Conservation (phyloP, 371 early-diverging fungal genomes). For the Paraphysoderma sedebokerense region DNA sequence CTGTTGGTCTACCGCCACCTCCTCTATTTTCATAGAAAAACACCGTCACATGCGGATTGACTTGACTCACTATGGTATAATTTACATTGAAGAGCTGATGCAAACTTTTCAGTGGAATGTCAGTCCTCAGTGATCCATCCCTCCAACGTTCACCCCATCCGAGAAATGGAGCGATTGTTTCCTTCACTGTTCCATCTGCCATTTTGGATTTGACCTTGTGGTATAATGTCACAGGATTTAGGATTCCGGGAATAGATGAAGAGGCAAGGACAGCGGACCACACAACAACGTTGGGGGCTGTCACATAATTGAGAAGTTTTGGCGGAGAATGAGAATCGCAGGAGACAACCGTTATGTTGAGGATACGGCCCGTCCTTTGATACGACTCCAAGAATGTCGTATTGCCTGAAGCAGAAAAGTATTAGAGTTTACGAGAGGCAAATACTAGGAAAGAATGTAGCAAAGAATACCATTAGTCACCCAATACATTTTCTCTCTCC, state of each 20-base stretch:
- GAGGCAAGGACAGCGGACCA: conserved; percentile 71
- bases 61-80: conserved; percentile 74
- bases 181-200: neutral
- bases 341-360: conserved; percentile 72
- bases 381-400: conserved; percentile 57
- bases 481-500: conserved; percentile 7
- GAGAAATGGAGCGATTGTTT: conserved; percentile 38
- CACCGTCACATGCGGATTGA: conserved; percentile 74
- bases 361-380: conserved; percentile 64
- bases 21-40: conserved; percentile 70
- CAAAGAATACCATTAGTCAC: conserved; percentile 9
- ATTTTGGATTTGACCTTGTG: conserved; percentile 46
- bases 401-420: conserved; percentile 38
- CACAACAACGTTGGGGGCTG: conserved; percentile 74
- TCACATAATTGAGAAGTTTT: conserved; percentile 69
- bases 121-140: conserved; percentile 73
- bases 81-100: conserved; percentile 68
- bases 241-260: conserved; percentile 53
- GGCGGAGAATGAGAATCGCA: conserved; percentile 60
- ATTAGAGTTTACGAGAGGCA: conserved; percentile 27
- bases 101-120: conserved; percentile 46
- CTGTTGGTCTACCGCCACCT: conserved; percentile 48
- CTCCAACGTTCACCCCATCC: conserved; percentile 62
- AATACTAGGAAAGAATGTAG: conserved; percentile 6
- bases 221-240: conserved; percentile 63